These are phyloP conservation scores for Botrytis porri DNA, from an alignment of 2,329 filamentous ascomycete genomes.

Conservation along the genomic window DNA sequence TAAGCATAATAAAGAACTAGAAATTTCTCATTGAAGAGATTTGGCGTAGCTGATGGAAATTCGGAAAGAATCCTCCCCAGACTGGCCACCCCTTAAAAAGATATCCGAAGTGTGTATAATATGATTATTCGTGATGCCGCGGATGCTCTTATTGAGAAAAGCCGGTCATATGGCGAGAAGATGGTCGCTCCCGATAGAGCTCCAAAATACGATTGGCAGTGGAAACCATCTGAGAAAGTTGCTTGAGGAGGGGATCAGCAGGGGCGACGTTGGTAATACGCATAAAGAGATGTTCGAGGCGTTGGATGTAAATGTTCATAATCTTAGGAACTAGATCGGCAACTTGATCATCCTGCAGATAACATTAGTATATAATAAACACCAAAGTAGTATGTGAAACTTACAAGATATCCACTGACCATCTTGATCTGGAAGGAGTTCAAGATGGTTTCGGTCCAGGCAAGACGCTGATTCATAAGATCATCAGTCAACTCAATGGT, in stretches of 20 bases:
- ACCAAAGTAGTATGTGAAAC: conserved; percentile 18
- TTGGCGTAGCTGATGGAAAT: conserved; percentile 11
- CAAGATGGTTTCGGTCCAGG: conserved; percentile 61
- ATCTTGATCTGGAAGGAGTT: conserved; percentile 44
- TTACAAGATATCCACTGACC: conserved; percentile 38
- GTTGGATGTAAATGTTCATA: conserved; percentile 51
- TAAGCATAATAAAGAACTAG: conserved; percentile 27
- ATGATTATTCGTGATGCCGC: not conserved
- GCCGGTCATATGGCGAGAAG: conserved; percentile 10
- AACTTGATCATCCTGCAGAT: conserved; percentile 50
- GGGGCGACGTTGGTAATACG: conserved; percentile 49
- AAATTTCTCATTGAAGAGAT: conserved; percentile 28
- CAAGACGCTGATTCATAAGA: conserved; percentile 54
- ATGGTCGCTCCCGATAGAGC: conserved; percentile 22
- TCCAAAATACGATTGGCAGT: conserved; percentile 36
- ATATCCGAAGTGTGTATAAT: conserved; percentile 8
- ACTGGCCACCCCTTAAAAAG: not conserved
- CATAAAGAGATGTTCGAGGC: conserved; percentile 52
- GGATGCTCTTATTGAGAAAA: conserved; percentile 6
- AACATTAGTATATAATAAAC: conserved; percentile 32
- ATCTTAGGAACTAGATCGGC: conserved; percentile 56
- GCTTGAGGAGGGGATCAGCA: conserved; percentile 48
- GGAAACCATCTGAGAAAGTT: conserved; percentile 46
- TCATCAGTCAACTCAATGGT: conserved; percentile 55
- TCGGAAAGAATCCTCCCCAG: not conserved